Conservation (phyloP, 345 rosid species). For the Heritiera littoralis region DNA sequence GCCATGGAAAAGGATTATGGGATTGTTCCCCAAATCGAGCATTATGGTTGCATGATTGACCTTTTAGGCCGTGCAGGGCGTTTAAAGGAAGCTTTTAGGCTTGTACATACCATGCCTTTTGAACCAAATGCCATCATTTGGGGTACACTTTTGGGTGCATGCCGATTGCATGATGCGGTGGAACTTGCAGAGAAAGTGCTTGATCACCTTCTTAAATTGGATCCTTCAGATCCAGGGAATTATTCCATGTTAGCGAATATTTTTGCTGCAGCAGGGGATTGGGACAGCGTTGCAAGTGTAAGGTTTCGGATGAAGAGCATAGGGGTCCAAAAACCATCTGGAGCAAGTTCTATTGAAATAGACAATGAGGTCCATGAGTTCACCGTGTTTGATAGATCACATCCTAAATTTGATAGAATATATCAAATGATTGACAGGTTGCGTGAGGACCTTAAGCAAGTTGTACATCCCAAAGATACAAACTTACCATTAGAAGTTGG, state of each 20-base stretch:
- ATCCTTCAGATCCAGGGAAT: conserved; percentile 58
- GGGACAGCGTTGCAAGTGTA: conserved; percentile 65
- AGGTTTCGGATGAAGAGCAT: conserved; percentile 63
- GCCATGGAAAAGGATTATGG: conserved; percentile 68
- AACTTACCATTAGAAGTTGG: conserved; percentile 27
- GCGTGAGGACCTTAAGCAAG: conserved; percentile 40
- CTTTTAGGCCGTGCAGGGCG: conserved; percentile 79
- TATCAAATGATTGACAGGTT: conserved; percentile 57
- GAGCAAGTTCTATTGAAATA: conserved; percentile 70
- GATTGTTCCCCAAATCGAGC: conserved; percentile 72
- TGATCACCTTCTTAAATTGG: conserved; percentile 43
- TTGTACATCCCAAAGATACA: conserved; percentile 18
- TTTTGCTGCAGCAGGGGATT: conserved; percentile 62
- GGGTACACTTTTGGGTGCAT: conserved; percentile 83
- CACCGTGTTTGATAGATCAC: conserved; percentile 63
- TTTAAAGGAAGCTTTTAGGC: conserved; percentile 66
- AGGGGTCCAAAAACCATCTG: conserved; percentile 60
- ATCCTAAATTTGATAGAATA: conserved; percentile 56
- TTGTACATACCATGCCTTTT: conserved; percentile 68
- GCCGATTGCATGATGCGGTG: conserved; percentile 59
- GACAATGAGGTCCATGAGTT: conserved; percentile 64
- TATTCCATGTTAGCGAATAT: conserved; percentile 66
- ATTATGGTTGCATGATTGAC: conserved; percentile 87
- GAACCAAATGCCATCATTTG: conserved; percentile 79
- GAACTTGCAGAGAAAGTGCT: conserved; percentile 58